phyloP scores from a whole-genome alignment of 2,329 filamentous ascomycete genomes.

The Botryotinia narcissicola region DNA sequence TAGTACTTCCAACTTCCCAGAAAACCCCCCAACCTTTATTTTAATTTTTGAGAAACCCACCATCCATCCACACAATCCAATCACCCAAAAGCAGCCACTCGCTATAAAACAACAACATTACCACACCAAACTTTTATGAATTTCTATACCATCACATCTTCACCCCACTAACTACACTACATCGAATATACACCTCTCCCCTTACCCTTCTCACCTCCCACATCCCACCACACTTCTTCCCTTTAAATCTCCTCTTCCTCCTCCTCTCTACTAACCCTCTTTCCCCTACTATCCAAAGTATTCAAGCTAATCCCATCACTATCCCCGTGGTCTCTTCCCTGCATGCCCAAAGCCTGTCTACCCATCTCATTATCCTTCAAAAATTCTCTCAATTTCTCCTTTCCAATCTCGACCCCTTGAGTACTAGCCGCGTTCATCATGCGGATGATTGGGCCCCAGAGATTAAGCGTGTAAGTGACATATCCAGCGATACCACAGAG shows the following conservation, averaged over 20 bases:
- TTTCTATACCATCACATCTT: neutral
- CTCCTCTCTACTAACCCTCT: conserved; percentile 48
- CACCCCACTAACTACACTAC: neutral
- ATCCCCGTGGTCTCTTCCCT: conserved; percentile 42
- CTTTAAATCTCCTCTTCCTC: conserved; percentile 44
- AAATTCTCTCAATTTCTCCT: conserved; percentile 86
- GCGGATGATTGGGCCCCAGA: conserved; percentile 92
- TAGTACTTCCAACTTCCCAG: neutral
- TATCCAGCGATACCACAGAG: conserved; percentile 75
- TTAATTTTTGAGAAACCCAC: neutral
- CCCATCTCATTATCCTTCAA: conserved; percentile 84
- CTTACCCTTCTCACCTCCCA: neutral
- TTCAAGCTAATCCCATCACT: conserved; percentile 56
- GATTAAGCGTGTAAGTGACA: conserved; percentile 87
- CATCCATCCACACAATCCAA: neutral
- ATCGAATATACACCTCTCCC: neutral
- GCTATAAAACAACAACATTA: neutral
- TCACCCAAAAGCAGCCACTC: neutral
- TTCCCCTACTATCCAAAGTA: conserved; percentile 58
- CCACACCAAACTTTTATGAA: neutral
- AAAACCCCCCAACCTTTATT: neutral
- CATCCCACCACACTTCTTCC: too few relatives aligned
- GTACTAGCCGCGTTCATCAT: conserved; percentile 86
- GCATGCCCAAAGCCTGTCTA: conserved; percentile 78
- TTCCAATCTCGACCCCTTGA: conserved; percentile 88